Conservation (phyloP, 2,329 filamentous ascomycete species). For the Knoxdaviesia proteae region DNA sequence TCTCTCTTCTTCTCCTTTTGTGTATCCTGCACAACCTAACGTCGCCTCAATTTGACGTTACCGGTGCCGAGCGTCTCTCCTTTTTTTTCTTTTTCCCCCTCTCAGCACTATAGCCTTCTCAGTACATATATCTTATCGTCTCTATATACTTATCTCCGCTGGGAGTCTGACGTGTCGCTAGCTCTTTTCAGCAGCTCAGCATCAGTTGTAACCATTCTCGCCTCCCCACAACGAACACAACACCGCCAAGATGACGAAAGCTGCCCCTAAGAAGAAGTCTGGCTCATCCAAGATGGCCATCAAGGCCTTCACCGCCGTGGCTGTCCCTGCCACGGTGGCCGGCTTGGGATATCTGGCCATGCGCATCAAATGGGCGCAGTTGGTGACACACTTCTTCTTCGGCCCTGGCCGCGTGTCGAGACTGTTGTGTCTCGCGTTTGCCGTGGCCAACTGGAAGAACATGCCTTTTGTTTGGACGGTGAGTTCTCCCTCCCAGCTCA, state of each 20-base stretch:
- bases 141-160: no score
- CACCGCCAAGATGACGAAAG: background rate
- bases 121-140: no score
- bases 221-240: no score
- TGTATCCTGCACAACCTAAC: constrained; percentile 6
- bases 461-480: constrained; percentile 60
- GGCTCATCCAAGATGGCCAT: constrained; percentile 14
- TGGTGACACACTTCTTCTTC: constrained; percentile 24
- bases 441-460: constrained; percentile 50
- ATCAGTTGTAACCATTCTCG: no score
- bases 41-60: no score
- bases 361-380: constrained; percentile 19
- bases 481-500: constrained; percentile 12
- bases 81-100: no score
- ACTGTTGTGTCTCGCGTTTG: constrained; percentile 31
- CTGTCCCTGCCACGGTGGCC: constrained; percentile 20
- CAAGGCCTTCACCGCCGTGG: constrained; percentile 13
- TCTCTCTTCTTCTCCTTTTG: background rate
- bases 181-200: no score
- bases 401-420: constrained; percentile 32
- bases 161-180: no score
- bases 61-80: no score
- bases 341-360: constrained; percentile 25
- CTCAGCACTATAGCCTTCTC: no score
- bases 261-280: constrained; percentile 10